phyloP scores from a whole-genome alignment of 2,329 filamentous ascomycete species.

The Lachnellula cervina region DNA sequence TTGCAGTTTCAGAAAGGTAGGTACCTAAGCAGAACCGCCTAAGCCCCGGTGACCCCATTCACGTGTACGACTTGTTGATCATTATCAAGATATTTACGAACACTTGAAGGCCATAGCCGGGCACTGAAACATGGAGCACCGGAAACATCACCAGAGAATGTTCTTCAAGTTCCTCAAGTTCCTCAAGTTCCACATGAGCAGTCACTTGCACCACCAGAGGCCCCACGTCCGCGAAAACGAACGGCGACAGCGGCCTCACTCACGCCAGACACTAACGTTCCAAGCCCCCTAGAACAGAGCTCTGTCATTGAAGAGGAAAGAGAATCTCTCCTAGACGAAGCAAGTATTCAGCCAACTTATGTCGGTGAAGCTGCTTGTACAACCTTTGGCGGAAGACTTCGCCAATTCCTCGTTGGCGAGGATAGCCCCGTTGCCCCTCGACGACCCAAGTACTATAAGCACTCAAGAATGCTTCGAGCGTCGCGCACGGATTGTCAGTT shows the following conservation, averaged over 20 bases:
- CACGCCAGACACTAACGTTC: conserved; percentile 14
- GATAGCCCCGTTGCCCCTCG: conserved; percentile 31
- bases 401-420: conserved; percentile 33
- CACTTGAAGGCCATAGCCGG: conserved; percentile 22
- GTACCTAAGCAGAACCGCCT: not conserved
- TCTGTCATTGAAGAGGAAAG: conserved; percentile 32
- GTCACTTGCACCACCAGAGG: not conserved
- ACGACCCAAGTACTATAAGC: not conserved
- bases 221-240: conserved; percentile 8
- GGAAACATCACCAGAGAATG: not conserved
- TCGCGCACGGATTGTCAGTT: conserved; percentile 29
- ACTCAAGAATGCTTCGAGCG: conserved; percentile 3
- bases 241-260: conserved; percentile 12
- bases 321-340: conserved; percentile 28
- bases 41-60: too few species aligned
- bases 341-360: conserved; percentile 30
- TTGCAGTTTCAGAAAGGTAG: conserved; percentile 31
- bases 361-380: conserved; percentile 37
- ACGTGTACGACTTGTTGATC: not conserved
- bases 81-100: conserved; percentile 31
- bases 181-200: not conserved
- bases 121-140: conserved; percentile 3
- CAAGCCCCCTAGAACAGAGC: conserved; percentile 16
- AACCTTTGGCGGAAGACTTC: conserved; percentile 36
- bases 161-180: not conserved